Evolutionary conservation across 1,284 basidiomycete genomes (phyloP).

Genomic region (Marasmius tenuissimus): DNA sequence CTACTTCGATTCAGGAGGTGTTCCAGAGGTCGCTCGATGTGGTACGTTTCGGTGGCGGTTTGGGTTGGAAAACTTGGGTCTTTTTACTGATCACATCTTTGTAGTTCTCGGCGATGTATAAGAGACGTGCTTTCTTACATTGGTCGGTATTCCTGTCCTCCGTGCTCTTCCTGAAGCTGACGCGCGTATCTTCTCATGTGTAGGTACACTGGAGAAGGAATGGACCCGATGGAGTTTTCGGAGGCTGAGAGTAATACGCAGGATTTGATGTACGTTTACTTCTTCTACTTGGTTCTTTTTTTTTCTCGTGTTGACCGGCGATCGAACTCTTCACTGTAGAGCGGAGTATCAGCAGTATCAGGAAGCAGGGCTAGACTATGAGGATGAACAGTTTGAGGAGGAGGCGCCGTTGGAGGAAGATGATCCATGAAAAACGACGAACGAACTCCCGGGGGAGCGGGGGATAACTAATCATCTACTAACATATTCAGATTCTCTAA

Average conservation of each 20-base stretch:
- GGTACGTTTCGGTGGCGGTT: slow-evolving; percentile 31
- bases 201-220: slow-evolving; percentile 84
- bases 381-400: slow-evolving; percentile 36
- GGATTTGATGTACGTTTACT: slow-evolving; percentile 72
- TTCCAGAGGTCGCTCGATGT: slow-evolving; percentile 81
- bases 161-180: not conserved
- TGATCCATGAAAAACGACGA: not conserved
- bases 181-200: not conserved
- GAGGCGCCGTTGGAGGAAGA: slow-evolving; percentile 18
- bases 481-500: no score
- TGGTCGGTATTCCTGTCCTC: slow-evolving; percentile 44
- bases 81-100: not conserved
- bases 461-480: no score
- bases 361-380: slow-evolving; percentile 50
- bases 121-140: slow-evolving; percentile 84
- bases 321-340: slow-evolving; percentile 32
- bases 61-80: not conserved
- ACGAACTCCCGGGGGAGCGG: no score
- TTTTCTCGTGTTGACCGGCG: slow-evolving; percentile 2
- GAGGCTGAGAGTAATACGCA: slow-evolving; percentile 84
- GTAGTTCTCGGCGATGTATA: slow-evolving; percentile 82
- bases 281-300: not conserved
- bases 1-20: slow-evolving; percentile 86
- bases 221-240: slow-evolving; percentile 92
- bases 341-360: slow-evolving; percentile 80